Base-by-base conservation (phyloP, 176 grass and related monocot genomes). In the Guadua angustifolia region DNA sequence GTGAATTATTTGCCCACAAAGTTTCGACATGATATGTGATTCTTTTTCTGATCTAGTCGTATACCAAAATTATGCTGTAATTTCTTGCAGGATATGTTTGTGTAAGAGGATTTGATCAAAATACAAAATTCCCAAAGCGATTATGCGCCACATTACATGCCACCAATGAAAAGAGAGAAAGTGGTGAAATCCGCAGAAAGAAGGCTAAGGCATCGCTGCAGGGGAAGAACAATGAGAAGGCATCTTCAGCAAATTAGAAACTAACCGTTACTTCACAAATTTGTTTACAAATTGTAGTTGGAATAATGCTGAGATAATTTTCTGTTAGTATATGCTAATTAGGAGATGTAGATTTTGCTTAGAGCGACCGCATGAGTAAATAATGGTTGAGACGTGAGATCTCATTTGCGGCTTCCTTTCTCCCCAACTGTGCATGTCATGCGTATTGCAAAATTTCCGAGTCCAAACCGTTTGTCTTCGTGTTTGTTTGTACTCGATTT, bases 1-100 rank as follows among this genome's bases (percentile, higher is more conserved):
- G 26, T 38, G 32, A 10, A 66, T 9, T 11, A 10, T 9, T 33
- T 32, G 73, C 61, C 32, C 21, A 65, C 0, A 42, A 73, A 63
- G 19, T 39, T 50, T 12, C 14, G 19, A 19, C 25, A 10, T 14
- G 1, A 57, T 13, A 40, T 43, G n/a, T 7, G 7, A 55, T 43
- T 69, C 52, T 4, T 88, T 83, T 85, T 55, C 43, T 63, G 16
- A 21, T 84, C 25, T 58, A 32, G 10, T 18, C 47, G 39, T 53
- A 25, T 79, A 3, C 26, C 26, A 61, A 29, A 39, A 7, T 32
- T 6, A 2, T 9, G 2, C 45, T 14, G 12, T 50, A 56, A 21
- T 50, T 17, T 36, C 47, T 72, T 47, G 13, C 73, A 90, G 88
- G 88, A 72, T 82, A 78, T 58, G 13, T 90, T 33, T 90, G 88